Conservation (phyloP, 1,139 yeast genomes). For the Sugiyamaella grinbergsii region DNA sequence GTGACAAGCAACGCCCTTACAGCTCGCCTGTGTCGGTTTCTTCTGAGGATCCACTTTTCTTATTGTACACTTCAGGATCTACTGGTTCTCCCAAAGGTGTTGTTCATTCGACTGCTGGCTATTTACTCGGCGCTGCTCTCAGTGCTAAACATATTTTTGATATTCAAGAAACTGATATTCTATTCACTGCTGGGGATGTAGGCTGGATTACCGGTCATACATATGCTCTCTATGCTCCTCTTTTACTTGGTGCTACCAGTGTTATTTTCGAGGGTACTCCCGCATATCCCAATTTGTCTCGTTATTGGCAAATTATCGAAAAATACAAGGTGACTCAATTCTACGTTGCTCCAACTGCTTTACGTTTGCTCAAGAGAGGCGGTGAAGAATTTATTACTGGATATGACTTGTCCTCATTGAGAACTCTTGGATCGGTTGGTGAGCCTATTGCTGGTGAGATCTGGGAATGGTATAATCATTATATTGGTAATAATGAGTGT, state of each 20-base stretch:
- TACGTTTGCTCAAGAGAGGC: constrained; percentile 90
- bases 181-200: constrained; percentile 97
- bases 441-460: constrained; percentile 98
- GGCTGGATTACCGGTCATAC: constrained; percentile 99
- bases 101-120: constrained; percentile 93
- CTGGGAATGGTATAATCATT: constrained; percentile 97
- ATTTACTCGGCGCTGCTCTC: constrained; percentile 89
- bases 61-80: constrained; percentile 94
- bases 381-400: constrained; percentile 89
- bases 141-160: constrained; percentile 94
- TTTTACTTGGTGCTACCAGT: constrained; percentile 84
- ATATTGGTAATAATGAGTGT: constrained; percentile 86
- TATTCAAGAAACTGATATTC: constrained; percentile 80
- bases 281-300: constrained; percentile 93
- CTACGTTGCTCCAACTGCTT: constrained; percentile 98
- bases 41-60: constrained; percentile 90
- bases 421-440: constrained; percentile 97
- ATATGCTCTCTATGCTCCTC: constrained; percentile 92
- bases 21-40: constrained; percentile 84
- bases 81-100: constrained; percentile 99
- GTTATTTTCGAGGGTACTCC: constrained; percentile 97
- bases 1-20: constrained; percentile 78
- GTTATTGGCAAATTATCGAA: constrained; percentile 96
- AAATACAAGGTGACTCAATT: constrained; percentile 94
- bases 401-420: constrained; percentile 84